Conservation (phyloP, 2,329 filamentous ascomycete species). For the Geosmithia putterillii region DNA sequence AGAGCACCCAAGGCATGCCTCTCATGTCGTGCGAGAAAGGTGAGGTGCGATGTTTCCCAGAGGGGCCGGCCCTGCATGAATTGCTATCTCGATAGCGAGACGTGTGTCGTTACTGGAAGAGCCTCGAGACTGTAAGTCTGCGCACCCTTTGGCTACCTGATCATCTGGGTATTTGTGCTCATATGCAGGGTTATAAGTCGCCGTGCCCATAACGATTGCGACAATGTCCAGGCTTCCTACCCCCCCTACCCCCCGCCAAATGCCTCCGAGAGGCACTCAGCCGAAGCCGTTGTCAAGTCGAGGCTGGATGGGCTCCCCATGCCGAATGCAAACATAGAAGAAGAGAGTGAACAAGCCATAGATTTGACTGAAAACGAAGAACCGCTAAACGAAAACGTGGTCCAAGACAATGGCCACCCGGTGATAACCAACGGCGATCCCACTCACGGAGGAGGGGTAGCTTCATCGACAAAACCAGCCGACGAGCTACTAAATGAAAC, state of each 20-base stretch:
- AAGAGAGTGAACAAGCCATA: not conserved
- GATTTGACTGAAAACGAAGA: not conserved
- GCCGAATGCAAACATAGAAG: not conserved
- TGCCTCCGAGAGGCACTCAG: conserved; percentile 10
- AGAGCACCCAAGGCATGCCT: conserved; percentile 37
- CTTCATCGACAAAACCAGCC: not conserved
- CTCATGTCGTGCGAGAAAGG: conserved; percentile 37
- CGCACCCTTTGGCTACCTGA: not conserved
- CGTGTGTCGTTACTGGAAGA: conserved; percentile 25
- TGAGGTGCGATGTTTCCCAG: conserved; percentile 36
- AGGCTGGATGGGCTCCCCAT: conserved; percentile 9
- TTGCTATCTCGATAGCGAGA: conserved; percentile 36
- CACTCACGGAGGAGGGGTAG: not conserved
- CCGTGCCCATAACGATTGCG: conserved; percentile 13
- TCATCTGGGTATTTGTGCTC: not conserved
- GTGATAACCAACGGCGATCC: not conserved
- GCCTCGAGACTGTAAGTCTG: conserved; percentile 24
- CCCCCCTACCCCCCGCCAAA: conserved; percentile 14
- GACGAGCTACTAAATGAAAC: not conserved
- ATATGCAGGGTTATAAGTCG: conserved; percentile 9
- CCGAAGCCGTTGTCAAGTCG: conserved; percentile 15
- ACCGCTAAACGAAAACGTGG: not conserved
- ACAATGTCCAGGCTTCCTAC: conserved; percentile 14
- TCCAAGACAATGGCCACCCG: not conserved
- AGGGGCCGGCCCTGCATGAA: conserved; percentile 37